Evolutionary conservation across 352 stramenopile genomes (phyloP), one percentile per base, ranked within the genome.

Genomic region (Pythium biforme): DNA sequence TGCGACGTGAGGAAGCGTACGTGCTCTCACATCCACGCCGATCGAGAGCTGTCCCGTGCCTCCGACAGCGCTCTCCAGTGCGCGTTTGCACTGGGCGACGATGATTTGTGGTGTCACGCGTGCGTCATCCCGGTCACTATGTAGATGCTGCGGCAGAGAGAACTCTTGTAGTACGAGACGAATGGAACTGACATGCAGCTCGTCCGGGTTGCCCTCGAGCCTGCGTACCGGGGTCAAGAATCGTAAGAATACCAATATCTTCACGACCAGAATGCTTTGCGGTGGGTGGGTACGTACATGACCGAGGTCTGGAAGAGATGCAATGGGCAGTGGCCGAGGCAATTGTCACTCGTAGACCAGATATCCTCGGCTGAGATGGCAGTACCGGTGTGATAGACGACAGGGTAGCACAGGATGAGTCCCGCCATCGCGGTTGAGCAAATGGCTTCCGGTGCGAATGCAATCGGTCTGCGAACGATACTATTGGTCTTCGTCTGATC

Each of bases 321-420:
- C 40, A 89, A 71, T 22, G 76, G 74, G 56, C 70, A 76, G 72
- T 85, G 69, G 4, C 68, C 64, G n/a, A 89, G 71, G 41, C 76
- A 88, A 53, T 88, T 89, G 5, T 67, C 61, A 20, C 8, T 57
- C 1, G 47, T 57, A 3, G 31, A 20, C 60, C 60, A 67, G 25
- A 62, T 53, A 11, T 33, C 60, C 17, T 40, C 39, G 4, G 1
- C 22, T 2, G 17, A 41, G 10, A 12, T 48, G 4, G 17, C 9
- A 22, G 20, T n/a, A 20, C 33, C 11, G 8, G 64, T 12, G 27
- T 40, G n/a, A 26, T 69, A 69, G 7, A 64, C 49, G 40, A 57
- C 55, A 3, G 62, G 55, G 37, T 69, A 69, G 31, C 62, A 69
- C 2, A 69, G 55, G 2, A 69, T 43, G 3, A 69, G n/a, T 0